Percentiles rank a stretch among this genome's conserved stretches.
Evolutionary conservation across 306 rosid genomes (phyloP).

Genomic region (Rubus parviflorus): DNA sequence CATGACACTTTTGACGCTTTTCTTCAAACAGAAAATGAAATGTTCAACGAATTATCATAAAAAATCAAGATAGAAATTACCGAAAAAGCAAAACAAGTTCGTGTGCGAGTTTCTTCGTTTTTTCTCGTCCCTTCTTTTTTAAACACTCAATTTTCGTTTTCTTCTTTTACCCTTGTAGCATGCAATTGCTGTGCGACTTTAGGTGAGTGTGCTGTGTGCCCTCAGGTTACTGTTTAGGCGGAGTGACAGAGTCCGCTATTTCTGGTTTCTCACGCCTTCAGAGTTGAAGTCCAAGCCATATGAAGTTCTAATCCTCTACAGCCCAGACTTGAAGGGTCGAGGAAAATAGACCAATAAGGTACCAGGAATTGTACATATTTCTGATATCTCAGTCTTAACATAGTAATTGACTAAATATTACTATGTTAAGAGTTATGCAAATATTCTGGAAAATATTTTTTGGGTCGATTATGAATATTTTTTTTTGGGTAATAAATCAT

Average conservation of each 20-base stretch:
- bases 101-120: background rate
- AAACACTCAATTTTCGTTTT: no score
- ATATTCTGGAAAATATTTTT: background rate
- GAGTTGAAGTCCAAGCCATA: background rate
- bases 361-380: background rate
- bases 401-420: background rate
- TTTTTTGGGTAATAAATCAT: background rate
- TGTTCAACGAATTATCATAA: no score
- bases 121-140: no score
- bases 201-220: background rate
- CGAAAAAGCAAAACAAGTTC: background rate
- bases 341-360: background rate
- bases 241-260: conserved; percentile 9
- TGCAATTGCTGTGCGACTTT: background rate
- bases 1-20: no score
- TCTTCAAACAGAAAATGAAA: background rate
- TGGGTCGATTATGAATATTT: background rate
- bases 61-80: background rate
- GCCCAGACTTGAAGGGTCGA: no score
- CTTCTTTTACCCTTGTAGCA: background rate
- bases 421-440: background rate
- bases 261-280: background rate
- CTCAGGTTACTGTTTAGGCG: background rate
- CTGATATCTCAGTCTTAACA: background rate
- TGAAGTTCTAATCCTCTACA: background rate